phyloP scores from a whole-genome alignment of 1,284 basidiomycete genomes.

The Puccinia hordei region DNA sequence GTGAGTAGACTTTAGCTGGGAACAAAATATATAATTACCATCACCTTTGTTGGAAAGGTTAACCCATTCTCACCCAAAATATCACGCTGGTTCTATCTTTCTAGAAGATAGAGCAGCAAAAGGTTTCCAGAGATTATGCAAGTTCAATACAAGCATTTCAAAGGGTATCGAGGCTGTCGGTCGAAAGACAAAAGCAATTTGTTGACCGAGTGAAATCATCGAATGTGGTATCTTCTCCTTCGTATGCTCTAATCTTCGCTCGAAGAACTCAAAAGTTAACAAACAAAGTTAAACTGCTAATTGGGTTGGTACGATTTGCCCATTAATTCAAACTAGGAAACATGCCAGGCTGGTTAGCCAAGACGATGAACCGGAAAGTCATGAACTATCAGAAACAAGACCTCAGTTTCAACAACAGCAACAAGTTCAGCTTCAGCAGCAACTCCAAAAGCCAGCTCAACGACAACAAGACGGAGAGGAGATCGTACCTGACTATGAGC shows the following conservation, averaged over 20 bases:
- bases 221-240: constrained; percentile 55
- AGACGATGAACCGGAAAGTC: constrained; percentile 40
- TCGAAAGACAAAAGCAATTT: constrained; percentile 78
- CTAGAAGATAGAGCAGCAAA: constrained; percentile 50
- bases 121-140: constrained; percentile 73
- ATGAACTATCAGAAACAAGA: constrained; percentile 47
- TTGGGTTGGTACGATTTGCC: background rate
- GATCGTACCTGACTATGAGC: constrained; percentile 70
- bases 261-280: constrained; percentile 48
- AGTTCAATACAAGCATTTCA: constrained; percentile 87
- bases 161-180: constrained; percentile 82
- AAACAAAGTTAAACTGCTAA: constrained; percentile 68
- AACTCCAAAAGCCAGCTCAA: constrained; percentile 58
- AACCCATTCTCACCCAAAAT: background rate
- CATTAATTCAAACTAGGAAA: constrained; percentile 14
- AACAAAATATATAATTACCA: constrained; percentile 47
- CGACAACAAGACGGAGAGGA: constrained; percentile 57
- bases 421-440: constrained; percentile 48
- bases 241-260: constrained; percentile 67
- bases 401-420: constrained; percentile 24
- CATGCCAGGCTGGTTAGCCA: constrained; percentile 13
- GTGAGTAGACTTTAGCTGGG: constrained; percentile 6
- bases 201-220: constrained; percentile 76
- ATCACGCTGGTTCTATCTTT: background rate
- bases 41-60: background rate